phyloP scores from a whole-genome alignment of 2,329 filamentous ascomycete genomes.

The Botrytis sinoallii region DNA sequence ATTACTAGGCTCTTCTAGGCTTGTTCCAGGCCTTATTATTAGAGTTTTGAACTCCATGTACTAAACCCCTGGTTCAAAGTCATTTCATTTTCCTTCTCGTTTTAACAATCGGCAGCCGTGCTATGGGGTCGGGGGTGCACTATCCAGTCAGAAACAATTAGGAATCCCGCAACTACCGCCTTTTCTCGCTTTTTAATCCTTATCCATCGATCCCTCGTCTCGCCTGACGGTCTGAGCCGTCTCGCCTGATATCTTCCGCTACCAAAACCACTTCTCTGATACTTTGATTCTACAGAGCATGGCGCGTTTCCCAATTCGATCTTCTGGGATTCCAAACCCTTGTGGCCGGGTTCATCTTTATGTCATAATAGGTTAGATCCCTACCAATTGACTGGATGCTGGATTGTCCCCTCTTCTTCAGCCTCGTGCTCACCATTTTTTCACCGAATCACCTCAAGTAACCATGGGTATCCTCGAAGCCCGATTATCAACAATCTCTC shows the following conservation, averaged over 20 bases:
- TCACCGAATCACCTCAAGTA: neutral
- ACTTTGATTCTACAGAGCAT: neutral
- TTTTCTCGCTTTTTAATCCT: slow-evolving; percentile 4
- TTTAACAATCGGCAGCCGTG: neutral
- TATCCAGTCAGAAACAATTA: neutral
- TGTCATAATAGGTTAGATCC: neutral
- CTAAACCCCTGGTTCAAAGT: neutral
- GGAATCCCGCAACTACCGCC: neutral
- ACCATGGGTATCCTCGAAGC: slow-evolving; percentile 3
- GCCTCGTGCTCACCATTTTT: neutral
- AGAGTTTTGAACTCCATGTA: neutral
- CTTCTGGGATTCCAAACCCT: neutral
- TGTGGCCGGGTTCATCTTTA: slow-evolving; percentile 3
- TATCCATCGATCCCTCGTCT: neutral
- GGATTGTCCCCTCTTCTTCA: slow-evolving; percentile 10
- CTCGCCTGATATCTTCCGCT: neutral
- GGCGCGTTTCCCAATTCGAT: neutral
- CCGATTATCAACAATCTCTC: neutral
- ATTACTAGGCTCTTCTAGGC: neutral
- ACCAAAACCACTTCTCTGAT: neutral
- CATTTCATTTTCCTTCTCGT: slow-evolving; percentile 1
- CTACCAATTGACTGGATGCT: neutral
- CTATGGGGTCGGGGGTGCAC: neutral
- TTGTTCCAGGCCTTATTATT: neutral
- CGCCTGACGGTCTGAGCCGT: neutral